Conservation (phyloP, 2,329 filamentous ascomycete genomes). For the Scytalidium lignicola region DNA sequence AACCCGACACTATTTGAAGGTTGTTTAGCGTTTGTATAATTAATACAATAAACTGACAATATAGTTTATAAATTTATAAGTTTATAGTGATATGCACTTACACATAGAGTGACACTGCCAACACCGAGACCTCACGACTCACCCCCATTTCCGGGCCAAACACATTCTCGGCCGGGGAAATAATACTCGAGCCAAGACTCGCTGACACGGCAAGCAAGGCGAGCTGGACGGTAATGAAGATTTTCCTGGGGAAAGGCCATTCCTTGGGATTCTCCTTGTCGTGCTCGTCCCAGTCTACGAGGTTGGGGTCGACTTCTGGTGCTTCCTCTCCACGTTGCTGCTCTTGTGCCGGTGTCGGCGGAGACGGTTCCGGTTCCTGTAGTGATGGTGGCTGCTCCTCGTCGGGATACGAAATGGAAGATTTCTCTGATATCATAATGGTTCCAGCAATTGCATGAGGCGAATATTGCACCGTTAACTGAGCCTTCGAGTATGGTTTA, state of each 20-base stretch:
- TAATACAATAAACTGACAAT: not conserved
- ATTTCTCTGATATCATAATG: not conserved
- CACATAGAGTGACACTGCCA: slow-evolving; percentile 42
- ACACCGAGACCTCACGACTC: slow-evolving; percentile 37
- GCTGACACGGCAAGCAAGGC: slow-evolving; percentile 45
- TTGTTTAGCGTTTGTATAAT: not conserved
- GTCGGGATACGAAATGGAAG: not conserved
- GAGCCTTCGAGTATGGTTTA: no score
- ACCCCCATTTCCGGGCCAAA: slow-evolving; percentile 39
- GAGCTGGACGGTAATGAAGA: slow-evolving; percentile 42
- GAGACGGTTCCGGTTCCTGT: not conserved
- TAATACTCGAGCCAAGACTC: slow-evolving; percentile 45
- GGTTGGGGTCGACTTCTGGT: slow-evolving; percentile 62
- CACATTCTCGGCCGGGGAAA: slow-evolving; percentile 38
- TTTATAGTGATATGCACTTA: slow-evolving; percentile 12
- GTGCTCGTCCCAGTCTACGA: slow-evolving; percentile 54
- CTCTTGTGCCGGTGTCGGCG: slow-evolving; percentile 59
- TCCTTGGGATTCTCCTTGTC: slow-evolving; percentile 43
- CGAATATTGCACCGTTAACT: not conserved
- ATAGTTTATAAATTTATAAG: not conserved
- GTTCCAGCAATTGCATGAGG: not conserved
- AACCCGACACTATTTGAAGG: slow-evolving; percentile 32
- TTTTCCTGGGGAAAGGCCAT: slow-evolving; percentile 38
- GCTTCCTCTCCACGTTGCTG: slow-evolving; percentile 29
- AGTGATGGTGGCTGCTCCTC: not conserved